Evolutionary conservation across 2,329 filamentous ascomycete species (phyloP).

Genomic region (Raffaelea ambrosiae): DNA sequence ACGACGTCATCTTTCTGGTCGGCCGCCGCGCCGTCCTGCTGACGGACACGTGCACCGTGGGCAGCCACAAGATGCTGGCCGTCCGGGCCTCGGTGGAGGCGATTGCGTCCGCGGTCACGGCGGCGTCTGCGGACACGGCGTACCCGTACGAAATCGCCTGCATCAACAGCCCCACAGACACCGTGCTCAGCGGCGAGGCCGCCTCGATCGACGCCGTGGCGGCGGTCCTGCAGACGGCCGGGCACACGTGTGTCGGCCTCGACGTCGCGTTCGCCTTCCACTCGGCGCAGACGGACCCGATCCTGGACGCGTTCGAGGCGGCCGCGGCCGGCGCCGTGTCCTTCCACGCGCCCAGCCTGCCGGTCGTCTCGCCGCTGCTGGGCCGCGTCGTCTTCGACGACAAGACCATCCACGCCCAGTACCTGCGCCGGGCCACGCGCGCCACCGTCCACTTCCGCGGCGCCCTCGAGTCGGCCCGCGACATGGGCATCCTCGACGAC

Average conservation of each 20-base stretch:
- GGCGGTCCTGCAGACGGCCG: constrained; percentile 21
- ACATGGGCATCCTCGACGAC: constrained; percentile 51
- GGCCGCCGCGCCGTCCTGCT: constrained; percentile 59
- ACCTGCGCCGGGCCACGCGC: constrained; percentile 57
- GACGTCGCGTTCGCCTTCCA: constrained; percentile 47
- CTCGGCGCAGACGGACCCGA: constrained; percentile 43
- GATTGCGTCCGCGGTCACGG: constrained; percentile 44
- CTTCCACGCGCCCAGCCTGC: constrained; percentile 39
- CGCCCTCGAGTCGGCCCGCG: constrained; percentile 50
- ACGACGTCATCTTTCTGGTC: constrained; percentile 64
- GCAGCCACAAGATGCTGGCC: constrained; percentile 54
- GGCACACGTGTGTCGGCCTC: constrained; percentile 35
- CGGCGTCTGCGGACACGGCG: constrained; percentile 15
- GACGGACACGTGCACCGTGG: constrained; percentile 53
- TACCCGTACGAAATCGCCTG: constrained; percentile 49
- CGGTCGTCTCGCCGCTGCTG: constrained; percentile 60
- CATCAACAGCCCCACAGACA: constrained; percentile 67
- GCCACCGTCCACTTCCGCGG: constrained; percentile 62
- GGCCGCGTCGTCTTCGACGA: constrained; percentile 48
- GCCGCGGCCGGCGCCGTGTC: constrained; percentile 27
- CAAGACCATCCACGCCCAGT: constrained; percentile 49
- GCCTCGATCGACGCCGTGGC: constrained; percentile 36
- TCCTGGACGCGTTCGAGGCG: constrained; percentile 52
- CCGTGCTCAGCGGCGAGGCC: constrained; percentile 51
- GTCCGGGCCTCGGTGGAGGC: constrained; percentile 37